Evolutionary conservation across 371 early-diverging fungal species (phyloP).

Genomic region (Dentiscutata heterogama): DNA sequence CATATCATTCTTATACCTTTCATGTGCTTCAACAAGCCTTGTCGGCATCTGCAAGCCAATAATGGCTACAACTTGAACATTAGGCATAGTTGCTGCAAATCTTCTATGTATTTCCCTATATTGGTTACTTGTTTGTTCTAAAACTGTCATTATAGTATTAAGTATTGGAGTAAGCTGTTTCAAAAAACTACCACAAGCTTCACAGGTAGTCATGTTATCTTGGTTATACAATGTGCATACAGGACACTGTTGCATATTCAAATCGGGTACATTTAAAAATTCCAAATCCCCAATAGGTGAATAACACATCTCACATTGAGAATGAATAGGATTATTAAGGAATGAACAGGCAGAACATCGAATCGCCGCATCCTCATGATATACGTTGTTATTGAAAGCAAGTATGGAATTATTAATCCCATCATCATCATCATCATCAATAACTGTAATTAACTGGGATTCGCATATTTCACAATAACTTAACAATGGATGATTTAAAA

Average conservation of each 20-base stretch:
- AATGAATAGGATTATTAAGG: neutral
- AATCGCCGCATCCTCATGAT: neutral
- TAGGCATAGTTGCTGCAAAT: neutral
- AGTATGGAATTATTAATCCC: neutral
- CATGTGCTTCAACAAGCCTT: constrained; percentile 19
- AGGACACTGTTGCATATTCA: constrained; percentile 1
- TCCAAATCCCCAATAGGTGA: neutral
- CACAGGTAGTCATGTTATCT: neutral
- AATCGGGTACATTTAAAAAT: neutral
- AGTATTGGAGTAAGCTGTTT: neutral
- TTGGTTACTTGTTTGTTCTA: neutral
- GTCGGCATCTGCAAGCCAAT: constrained; percentile 27
- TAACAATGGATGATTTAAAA: constrained; percentile 3
- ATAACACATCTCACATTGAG: constrained; percentile 34
- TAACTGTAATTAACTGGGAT: neutral
- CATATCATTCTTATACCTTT: neutral
- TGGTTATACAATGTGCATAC: constrained; percentile 1
- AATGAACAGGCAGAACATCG: neutral
- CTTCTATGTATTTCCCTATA: neutral
- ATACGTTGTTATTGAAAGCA: neutral
- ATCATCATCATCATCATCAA: neutral
- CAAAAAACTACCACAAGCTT: neutral
- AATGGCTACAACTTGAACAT: constrained; percentile 4
- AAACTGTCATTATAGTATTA: neutral
- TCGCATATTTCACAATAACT: constrained; percentile 21